Evolutionary conservation across 352 stramenopile genomes (phyloP), one percentile per base, ranked within the genome.

Genomic region (Globisporangium camurandrum): DNA sequence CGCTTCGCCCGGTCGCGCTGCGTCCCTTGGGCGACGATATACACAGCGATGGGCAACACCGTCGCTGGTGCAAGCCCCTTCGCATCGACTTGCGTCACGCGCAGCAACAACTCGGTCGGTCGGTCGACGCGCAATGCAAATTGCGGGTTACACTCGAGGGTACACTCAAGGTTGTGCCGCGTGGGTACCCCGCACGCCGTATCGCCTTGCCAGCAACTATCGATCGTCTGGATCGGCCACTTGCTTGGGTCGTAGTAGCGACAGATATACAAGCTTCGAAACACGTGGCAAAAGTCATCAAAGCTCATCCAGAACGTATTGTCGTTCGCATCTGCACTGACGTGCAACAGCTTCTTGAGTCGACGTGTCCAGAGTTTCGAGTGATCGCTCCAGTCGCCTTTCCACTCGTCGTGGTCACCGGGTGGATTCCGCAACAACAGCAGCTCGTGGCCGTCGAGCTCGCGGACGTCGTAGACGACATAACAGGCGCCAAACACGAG

Each of bases 271-370:
- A 97, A 59, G 43, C 79, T 88, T 16, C 81, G 88, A 62, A 97
- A 98, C 27, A 75, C 67, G 34, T 93, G 71, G 57, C 81, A 91
- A 54, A 97, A 97, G 59, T 97, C 91, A 63, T 97, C 86, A 69
- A 97, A 97, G 59, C 81, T 90, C 85, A 97, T 97, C 85, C 84
- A 97, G 63, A 97, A 97, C 38, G 86, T 95, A 56, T 95, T 96
- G 62, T 97, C 86, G 42, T 86, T 75, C 28, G 63, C 71, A 44
- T 94, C 70, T 11, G 78, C 63, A 2, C 50, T 66, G 56, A 75
- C 71, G 4, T 62, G 54, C 17, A 97, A 64, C 40, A 87, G 80
- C 46, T 86, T 82, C 56, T 90, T 91, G 12, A 96, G 71, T 2
- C 86, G 71, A 7, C 84, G 86, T 55, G 79, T 97, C 92, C 92